These are phyloP conservation scores for Sclerospora graminicola DNA, from an alignment of 352 stramenopile species.

Conservation along the genomic window DNA sequence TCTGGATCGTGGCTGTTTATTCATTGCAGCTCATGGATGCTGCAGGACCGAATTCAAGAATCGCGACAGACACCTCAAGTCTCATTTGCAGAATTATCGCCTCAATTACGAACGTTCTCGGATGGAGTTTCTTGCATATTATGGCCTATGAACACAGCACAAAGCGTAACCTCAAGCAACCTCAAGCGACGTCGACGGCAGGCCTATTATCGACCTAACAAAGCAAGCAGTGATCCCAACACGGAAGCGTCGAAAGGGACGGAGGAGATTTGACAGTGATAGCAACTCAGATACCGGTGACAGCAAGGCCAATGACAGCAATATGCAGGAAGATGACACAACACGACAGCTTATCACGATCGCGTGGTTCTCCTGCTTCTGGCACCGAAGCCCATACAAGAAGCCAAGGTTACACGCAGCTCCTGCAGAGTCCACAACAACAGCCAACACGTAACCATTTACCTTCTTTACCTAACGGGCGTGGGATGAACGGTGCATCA, in stretches of 20 bases:
- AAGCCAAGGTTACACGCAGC: slow-evolving; percentile 18
- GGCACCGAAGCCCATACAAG: slow-evolving; percentile 2
- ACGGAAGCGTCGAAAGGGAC: slow-evolving; percentile 31
- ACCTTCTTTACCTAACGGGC: slow-evolving; percentile 8
- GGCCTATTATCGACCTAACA: slow-evolving; percentile 18
- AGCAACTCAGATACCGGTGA: slow-evolving; percentile 23
- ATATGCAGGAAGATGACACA: slow-evolving; percentile 14
- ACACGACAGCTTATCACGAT: slow-evolving; percentile 7
- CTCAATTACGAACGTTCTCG: slow-evolving; percentile 82
- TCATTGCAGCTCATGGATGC: slow-evolving; percentile 51
- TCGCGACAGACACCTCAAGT: slow-evolving; percentile 84
- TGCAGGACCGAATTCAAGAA: slow-evolving; percentile 35
- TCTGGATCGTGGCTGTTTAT: slow-evolving; percentile 6
- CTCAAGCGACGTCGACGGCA: slow-evolving; percentile 39
- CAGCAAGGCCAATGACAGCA: slow-evolving; percentile 20
- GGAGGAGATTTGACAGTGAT: slow-evolving; percentile 28
- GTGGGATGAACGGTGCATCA: slow-evolving; percentile 7
- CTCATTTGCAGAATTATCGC: slow-evolving; percentile 83
- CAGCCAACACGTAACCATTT: slow-evolving; percentile 7
- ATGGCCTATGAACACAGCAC: slow-evolving; percentile 73
- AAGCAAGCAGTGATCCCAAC: slow-evolving; percentile 30
- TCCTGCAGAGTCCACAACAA: slow-evolving; percentile 22
- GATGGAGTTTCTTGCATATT: slow-evolving; percentile 79
- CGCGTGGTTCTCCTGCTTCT: slow-evolving; percentile 3
- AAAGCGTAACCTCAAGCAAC: slow-evolving; percentile 44